These are phyloP conservation scores for Coffea canephora DNA, from an alignment of 257 asterid genomes.

Conservation along the genomic window DNA sequence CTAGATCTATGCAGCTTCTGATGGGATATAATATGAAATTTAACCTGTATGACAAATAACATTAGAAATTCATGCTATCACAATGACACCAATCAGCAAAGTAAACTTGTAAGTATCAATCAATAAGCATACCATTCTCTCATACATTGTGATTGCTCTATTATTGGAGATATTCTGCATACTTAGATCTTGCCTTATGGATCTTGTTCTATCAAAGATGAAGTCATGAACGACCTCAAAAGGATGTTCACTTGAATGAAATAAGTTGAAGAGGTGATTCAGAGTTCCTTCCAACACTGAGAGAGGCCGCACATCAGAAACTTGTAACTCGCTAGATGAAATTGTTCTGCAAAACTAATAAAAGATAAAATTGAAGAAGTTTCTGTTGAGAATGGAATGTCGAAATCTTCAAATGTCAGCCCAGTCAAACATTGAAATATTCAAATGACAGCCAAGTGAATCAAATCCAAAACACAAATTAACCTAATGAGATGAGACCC, in stretches of 20 bases:
- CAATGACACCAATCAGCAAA: not conserved
- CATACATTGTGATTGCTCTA: constrained; percentile 71
- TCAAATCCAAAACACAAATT: not conserved
- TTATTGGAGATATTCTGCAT: constrained; percentile 68
- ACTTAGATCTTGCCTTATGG: constrained; percentile 92
- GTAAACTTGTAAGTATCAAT: not conserved
- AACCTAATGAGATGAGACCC: not conserved
- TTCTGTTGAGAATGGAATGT: not conserved
- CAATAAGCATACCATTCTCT: constrained; percentile 74
- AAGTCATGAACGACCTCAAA: constrained; percentile 89
- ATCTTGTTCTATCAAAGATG: constrained; percentile 84
- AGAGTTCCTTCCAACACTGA: constrained; percentile 74
- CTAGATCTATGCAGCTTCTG: constrained; percentile 55
- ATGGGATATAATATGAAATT: constrained; percentile 76
- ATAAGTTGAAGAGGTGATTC: constrained; percentile 57
- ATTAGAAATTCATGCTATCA: not conserved
- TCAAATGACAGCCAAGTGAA: not conserved
- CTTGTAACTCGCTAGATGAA: constrained; percentile 42
- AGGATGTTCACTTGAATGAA: constrained; percentile 54
- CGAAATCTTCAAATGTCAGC: not conserved
- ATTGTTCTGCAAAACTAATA: constrained; percentile 94
- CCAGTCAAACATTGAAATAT: not conserved
- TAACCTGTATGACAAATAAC: constrained; percentile 52
- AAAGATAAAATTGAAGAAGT: constrained; percentile 7
- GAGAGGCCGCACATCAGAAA: constrained; percentile 84